Evolutionary conservation across 129 eudicot species (phyloP).

Genomic region (Glebionis coronaria): DNA sequence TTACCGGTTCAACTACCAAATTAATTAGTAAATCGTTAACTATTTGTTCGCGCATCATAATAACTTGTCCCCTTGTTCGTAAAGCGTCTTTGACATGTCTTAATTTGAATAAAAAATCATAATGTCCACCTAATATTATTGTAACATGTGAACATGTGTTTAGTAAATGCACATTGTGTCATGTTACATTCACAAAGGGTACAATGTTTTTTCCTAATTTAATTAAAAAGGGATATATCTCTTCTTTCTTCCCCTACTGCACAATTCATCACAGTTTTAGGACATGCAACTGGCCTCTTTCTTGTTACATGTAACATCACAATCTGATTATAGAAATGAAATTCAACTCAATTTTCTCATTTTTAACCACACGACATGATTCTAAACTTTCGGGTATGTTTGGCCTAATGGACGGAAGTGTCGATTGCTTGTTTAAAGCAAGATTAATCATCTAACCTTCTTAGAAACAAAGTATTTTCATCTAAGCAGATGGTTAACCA

Average conservation of each 20-base stretch:
- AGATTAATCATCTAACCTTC: not conserved
- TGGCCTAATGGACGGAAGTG: slow-evolving; percentile 14
- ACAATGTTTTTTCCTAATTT: too few species aligned
- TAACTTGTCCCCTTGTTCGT: too few species aligned
- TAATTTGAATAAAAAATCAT: too few species aligned
- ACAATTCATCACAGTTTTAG: slow-evolving; percentile 10
- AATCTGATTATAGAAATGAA: slow-evolving; percentile 18
- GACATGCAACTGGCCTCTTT: slow-evolving; percentile 20
- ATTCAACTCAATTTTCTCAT: slow-evolving; percentile 23
- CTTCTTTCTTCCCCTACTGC: not conserved
- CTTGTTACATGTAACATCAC: slow-evolving; percentile 36
- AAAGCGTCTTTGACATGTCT: too few species aligned
- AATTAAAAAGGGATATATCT: not conserved
- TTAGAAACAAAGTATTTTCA: too few species aligned
- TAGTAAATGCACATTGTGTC: not conserved
- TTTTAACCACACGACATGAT: slow-evolving; percentile 20
- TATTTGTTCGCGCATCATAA: too few species aligned
- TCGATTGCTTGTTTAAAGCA: slow-evolving; percentile 12
- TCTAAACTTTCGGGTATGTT: slow-evolving; percentile 10
- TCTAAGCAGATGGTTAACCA: too few species aligned
- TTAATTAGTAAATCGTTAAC: too few species aligned
- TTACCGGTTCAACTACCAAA: too few species aligned
- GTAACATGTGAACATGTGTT: not conserved
- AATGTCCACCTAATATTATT: too few species aligned
- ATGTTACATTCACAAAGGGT: too few species aligned